A percentile compares a stretch with the other conserved stretches of the same genome.
Conservation (phyloP, 2,329 filamentous ascomycete genomes). For the Coleophoma crateriformis region DNA sequence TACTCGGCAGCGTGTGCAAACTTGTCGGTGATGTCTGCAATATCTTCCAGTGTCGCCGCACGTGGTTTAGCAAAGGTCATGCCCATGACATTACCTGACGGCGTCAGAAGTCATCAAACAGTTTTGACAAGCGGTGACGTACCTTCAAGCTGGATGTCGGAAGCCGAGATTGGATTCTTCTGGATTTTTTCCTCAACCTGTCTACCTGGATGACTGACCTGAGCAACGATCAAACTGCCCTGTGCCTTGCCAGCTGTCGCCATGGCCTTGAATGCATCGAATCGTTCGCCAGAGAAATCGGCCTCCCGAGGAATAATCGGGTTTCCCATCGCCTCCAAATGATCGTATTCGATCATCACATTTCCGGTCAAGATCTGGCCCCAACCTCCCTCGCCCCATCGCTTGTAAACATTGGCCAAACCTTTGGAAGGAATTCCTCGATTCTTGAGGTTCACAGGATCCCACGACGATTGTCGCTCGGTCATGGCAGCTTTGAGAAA, state of each 20-base stretch:
- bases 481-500: constrained; percentile 65
- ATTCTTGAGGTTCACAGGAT: constrained; percentile 41
- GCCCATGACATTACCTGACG: constrained; percentile 31
- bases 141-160: constrained; percentile 31
- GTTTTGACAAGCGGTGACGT: not conserved
- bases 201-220: constrained; percentile 56
- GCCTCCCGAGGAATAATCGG: constrained; percentile 50
- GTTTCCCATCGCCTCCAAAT: constrained; percentile 51
- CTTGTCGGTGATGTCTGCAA: constrained; percentile 49
- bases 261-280: constrained; percentile 52
- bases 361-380: constrained; percentile 59
- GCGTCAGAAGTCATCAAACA: not conserved
- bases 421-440: constrained; percentile 48
- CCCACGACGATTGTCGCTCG: constrained; percentile 57
- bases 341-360: constrained; percentile 56
- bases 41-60: constrained; percentile 47
- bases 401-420: constrained; percentile 50
- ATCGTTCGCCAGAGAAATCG: constrained; percentile 48
- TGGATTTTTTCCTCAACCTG: constrained; percentile 28
- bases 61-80: constrained; percentile 47
- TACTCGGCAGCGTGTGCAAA: constrained; percentile 59
- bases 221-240: constrained; percentile 51
- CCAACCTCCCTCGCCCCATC: constrained; percentile 53
- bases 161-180: constrained; percentile 32
- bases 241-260: constrained; percentile 49